Base-by-base conservation (phyloP, 129 eudicot genomes). In the Scalesia atractyloides region DNA sequence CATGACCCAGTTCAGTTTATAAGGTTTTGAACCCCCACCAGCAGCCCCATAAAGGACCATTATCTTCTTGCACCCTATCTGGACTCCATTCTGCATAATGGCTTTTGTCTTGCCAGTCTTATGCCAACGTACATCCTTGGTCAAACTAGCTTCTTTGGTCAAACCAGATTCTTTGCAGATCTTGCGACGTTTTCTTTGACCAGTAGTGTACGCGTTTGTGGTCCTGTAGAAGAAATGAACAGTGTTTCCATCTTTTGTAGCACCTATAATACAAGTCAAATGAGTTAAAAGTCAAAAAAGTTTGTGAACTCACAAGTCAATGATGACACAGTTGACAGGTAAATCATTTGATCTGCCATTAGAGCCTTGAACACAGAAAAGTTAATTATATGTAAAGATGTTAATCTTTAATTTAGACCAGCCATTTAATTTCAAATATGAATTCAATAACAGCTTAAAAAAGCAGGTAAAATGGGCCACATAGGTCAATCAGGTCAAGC, bases 51-150 rank as follows among this genome's bases (percentile, higher is more conserved):
- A 90, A 3, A 94, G 91, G 43, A 94, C 99, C 97, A 94, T 76
- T 17, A 94, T 90, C 82, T 94, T 94, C 81, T 94, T 94, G 64
- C 79, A 90, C 16, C 99, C 99, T 56, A 78, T 90, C 44, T 81
- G 96, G 22, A 76, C 69, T 53, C 97, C 96, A 64, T 90, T 86
- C 51, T 83, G 85, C 56, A 58, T 62, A 37, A 94, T 76, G 61
- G 82, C 81, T 64, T 86, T 94, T 61, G 99, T 94, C 82, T 82
- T 94, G 30, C 99, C 99, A 1, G 99, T 94, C 63, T 94, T 90
- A 80, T 94, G 97, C 99, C 99, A 94, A 73, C 99, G 96, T 8
- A 90, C 91, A 61, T 76, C 83, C 60, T 73, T 79, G 26, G 67
- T 61, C 16, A 54, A 68, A 75, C 59, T 64, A 68, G 72, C 51